Base-by-base conservation (phyloP, 1,284 basidiomycete genomes). In the Rugosomyces carneus region DNA sequence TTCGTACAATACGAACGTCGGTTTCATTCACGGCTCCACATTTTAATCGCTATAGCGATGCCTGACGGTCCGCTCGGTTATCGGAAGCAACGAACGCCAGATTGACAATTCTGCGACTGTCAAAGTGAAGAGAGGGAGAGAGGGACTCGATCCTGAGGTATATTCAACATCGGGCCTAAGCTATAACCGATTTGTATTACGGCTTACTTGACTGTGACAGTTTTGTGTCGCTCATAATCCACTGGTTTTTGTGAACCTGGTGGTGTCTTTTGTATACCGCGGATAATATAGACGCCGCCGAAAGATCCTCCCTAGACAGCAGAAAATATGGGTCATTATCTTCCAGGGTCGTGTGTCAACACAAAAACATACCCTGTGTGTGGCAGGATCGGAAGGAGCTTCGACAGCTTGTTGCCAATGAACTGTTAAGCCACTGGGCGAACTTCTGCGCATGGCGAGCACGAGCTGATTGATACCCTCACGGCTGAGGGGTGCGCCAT, bases 281-380 rank as follows among this genome's bases (percentile, higher is more conserved):
- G 67, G 53, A 79, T 76, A 37, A 72, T 56, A 58, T 80, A 80
- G 48, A 69, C 64, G 19, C 75, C 77, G 31, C 71, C 72, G 36
- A 78, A 71, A 11, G 65, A 63, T 23, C 78, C 78, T 51, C 67
- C 63, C 76, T 78, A 49, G 42, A 23, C 19, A 19, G 27, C 29
- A 49, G n/a, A n/a, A n/a, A n/a, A n/a, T n/a, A n/a, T n/a, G 1
- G 40, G 43, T 35, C 19, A 18, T 39, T 21, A 11, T n/a, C 29
- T 27, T 19, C 27, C 31, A 46, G 37, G 35, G 35, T 40, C 40
- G 39, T 37, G n/a, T 5, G 18, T 19, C 38, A n/a, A 29, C n/a
- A 48, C 19, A 35, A 51, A 37, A 45, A 37, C 67, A 50, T 53
- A 78, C 77, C 52, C 70, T 62, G 59, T 75, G 69, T 4, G 59